Conservation (phyloP, 2,329 filamentous ascomycete species). For the Zymoseptoria tritici region DNA sequence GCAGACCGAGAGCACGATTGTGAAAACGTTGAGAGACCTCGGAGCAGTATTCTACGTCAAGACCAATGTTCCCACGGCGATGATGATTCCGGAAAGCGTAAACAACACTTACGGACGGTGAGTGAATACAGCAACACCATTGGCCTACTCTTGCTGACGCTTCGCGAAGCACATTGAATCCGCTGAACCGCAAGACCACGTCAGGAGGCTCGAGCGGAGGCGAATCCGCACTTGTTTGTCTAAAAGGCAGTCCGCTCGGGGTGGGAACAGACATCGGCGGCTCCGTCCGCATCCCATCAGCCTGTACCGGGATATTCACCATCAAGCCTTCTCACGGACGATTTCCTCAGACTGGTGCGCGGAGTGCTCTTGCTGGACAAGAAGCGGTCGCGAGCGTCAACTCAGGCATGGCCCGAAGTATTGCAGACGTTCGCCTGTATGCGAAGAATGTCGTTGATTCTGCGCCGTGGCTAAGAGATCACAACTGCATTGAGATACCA, state of each 20-base stretch:
- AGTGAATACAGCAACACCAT: conserved; percentile 35
- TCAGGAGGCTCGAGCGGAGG: conserved; percentile 61
- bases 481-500: conserved; percentile 46
- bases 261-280: conserved; percentile 59
- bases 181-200: conserved; percentile 51
- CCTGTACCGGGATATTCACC: conserved; percentile 52
- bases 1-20: conserved; percentile 48
- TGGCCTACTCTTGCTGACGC: not conserved
- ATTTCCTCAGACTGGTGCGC: conserved; percentile 49
- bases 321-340: conserved; percentile 52
- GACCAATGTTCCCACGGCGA: conserved; percentile 61
- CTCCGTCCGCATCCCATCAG: conserved; percentile 49
- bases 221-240: conserved; percentile 55
- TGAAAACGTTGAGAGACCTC: conserved; percentile 50
- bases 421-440: conserved; percentile 45
- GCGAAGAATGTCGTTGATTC: conserved; percentile 35
- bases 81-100: conserved; percentile 62
- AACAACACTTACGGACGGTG: conserved; percentile 56
- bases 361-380: conserved; percentile 56
- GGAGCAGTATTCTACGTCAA: conserved; percentile 64
- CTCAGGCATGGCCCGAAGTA: conserved; percentile 52
- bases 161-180: conserved; percentile 42
- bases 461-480: conserved; percentile 47
- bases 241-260: conserved; percentile 54
- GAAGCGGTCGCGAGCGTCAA: conserved; percentile 59